phyloP scores from a whole-genome alignment of 805 yeast species.

The Naumovozyma dairenensis region DNA sequence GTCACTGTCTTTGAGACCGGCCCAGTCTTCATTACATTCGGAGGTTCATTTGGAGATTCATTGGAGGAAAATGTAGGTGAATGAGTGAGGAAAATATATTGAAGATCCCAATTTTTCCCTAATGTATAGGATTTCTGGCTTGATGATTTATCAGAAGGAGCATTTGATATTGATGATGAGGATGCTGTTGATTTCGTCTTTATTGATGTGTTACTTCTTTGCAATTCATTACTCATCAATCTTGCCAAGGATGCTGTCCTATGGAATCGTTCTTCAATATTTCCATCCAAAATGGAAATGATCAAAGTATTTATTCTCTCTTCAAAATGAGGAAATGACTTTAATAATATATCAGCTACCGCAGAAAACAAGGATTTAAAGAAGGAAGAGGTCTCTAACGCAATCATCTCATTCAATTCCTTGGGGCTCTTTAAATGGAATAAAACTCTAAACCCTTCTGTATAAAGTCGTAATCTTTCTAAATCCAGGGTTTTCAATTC shows the following conservation, averaged over 20 bases:
- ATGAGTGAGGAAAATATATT: too few species aligned
- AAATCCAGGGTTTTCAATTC: constrained; percentile 7
- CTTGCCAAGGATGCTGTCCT: constrained; percentile 4
- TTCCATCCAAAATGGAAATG: constrained; percentile 13
- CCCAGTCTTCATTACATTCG: too few species aligned
- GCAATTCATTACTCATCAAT: too few species aligned
- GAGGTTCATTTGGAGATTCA: too few species aligned
- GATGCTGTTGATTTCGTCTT: too few species aligned
- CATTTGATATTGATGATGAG: too few species aligned
- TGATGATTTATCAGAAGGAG: too few species aligned
- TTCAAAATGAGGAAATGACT: constrained; percentile 13
- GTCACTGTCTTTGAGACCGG: too few species aligned
- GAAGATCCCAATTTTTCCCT: too few species aligned
- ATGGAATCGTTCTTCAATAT: constrained; percentile 8
- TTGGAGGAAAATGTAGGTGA: too few species aligned
- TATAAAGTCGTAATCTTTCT: constrained; percentile 21
- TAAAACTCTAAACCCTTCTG: constrained; percentile 28
- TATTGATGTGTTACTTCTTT: too few species aligned
- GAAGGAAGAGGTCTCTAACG: constrained; percentile 12
- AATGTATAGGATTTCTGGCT: too few species aligned
- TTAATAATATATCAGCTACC: constrained; percentile 15
- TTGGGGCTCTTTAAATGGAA: constrained; percentile 16
- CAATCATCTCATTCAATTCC: constrained; percentile 12
- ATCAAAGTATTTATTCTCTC: constrained; percentile 13
- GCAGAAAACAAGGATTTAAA: constrained; percentile 18